Percentiles rank a stretch among this genome's conserved stretches.
Conservation (phyloP, 257 asterid species). For the Nyctanthes arbortristis region DNA sequence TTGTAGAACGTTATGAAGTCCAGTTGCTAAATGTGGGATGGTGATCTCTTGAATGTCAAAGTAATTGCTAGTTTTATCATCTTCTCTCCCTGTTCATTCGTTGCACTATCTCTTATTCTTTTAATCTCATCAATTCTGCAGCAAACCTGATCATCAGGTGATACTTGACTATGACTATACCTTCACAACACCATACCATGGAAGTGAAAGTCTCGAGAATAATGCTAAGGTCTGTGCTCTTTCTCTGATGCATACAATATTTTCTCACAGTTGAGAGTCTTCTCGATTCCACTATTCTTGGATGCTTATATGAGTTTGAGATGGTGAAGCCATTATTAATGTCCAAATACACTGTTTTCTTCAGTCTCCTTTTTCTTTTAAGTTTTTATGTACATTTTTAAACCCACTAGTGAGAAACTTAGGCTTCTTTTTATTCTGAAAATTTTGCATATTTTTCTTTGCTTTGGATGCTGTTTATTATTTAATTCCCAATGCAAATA, state of each 20-base stretch:
- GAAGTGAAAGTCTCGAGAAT: constrained; percentile 59
- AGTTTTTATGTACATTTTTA: constrained; percentile 1
- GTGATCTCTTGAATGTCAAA: not conserved
- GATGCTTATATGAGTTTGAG: constrained; percentile 11
- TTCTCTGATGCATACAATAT: constrained; percentile 25
- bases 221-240: constrained; percentile 58
- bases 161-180: constrained; percentile 95
- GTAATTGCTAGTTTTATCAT: not conserved
- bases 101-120: constrained; percentile 23
- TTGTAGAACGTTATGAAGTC: not conserved
- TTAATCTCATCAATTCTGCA: constrained; percentile 39
- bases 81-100: constrained; percentile 4
- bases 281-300: constrained; percentile 2
- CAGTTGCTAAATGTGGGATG: not conserved
- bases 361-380: not conserved
- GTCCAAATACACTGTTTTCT: constrained; percentile 3
- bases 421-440: constrained; percentile 4
- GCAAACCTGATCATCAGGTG: constrained; percentile 85
- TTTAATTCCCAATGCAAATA: constrained; percentile 25
- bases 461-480: constrained; percentile 13
- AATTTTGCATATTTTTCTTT: constrained; percentile 7
- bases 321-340: constrained; percentile 10
- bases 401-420: constrained; percentile 4
- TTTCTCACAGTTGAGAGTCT: constrained; percentile 23
- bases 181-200: constrained; percentile 91